phyloP scores from a whole-genome alignment of 805 yeast genomes.

The Millerago galiae region DNA sequence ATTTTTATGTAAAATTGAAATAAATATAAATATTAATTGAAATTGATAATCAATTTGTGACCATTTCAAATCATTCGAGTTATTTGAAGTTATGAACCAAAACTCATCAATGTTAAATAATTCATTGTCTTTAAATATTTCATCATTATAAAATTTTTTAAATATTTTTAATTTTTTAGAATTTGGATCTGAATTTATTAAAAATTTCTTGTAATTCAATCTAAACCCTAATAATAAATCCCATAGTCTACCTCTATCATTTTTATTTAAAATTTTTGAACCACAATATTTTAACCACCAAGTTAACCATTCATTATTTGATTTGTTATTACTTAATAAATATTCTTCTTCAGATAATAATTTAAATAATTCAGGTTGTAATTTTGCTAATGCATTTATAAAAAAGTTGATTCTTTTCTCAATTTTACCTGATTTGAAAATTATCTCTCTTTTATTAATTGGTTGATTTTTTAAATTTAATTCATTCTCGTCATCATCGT shows the following conservation, averaged over 20 bases:
- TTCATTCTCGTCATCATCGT: conserved; percentile 7
- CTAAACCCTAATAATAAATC: conserved; percentile 81
- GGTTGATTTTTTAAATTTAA: background rate
- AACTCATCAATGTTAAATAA: conserved; percentile 9
- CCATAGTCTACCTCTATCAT: conserved; percentile 86
- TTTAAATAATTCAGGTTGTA: conserved; percentile 69
- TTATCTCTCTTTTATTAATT: conserved; percentile 26
- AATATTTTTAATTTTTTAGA: conserved; percentile 17
- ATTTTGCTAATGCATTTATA: conserved; percentile 51
- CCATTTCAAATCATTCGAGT: conserved; percentile 36
- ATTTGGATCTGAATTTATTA: conserved; percentile 7
- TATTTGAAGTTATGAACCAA: conserved; percentile 18
- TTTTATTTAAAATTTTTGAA: conserved; percentile 72
- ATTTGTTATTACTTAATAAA: conserved; percentile 48
- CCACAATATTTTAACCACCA: conserved; percentile 97
- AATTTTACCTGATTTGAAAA: conserved; percentile 49
- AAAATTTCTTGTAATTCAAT: conserved; percentile 26
- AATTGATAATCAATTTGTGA: conserved; percentile 67
- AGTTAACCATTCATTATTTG: conserved; percentile 79
- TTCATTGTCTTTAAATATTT: conserved; percentile 5
- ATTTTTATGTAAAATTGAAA: conserved; percentile 75
- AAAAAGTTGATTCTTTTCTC: conserved; percentile 66
- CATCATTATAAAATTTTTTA: conserved; percentile 15
- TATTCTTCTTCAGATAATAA: conserved; percentile 73
- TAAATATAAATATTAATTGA: conserved; percentile 66